These are phyloP conservation scores for Mortierella polycephala DNA, from an alignment of 371 early-diverging fungal species.

Conservation along the genomic window DNA sequence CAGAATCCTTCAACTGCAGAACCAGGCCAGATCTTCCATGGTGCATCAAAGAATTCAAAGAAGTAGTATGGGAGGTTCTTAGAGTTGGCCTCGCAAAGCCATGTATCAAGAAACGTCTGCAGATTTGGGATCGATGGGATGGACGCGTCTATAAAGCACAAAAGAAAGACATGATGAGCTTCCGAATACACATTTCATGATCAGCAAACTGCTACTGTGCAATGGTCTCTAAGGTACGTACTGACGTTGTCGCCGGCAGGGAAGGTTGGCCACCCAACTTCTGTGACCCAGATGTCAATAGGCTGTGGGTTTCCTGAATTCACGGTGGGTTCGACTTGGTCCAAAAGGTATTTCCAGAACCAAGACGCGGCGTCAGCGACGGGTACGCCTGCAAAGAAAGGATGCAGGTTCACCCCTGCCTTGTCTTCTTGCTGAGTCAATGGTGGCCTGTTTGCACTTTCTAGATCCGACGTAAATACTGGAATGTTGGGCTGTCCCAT, in stretches of 20 bases:
- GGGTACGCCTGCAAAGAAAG: conserved; percentile 71
- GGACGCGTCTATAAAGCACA: conserved; percentile 9
- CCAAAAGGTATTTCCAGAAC: conserved; percentile 63
- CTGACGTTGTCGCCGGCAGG: conserved; percentile 53
- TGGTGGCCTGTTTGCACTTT: conserved; percentile 54
- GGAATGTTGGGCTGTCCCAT: conserved; percentile 59
- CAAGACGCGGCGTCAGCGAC: conserved; percentile 62
- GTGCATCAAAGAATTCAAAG: conserved; percentile 77
- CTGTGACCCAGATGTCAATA: conserved; percentile 64
- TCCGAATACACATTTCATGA: too few relatives aligned
- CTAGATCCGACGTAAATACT: conserved; percentile 70
- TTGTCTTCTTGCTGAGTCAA: conserved; percentile 67
- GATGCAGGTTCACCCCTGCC: conserved; percentile 71
- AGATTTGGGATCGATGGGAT: conserved; percentile 64
- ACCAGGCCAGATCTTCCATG: conserved; percentile 72
- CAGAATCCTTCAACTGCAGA: conserved; percentile 70
- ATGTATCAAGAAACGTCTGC: conserved; percentile 61
- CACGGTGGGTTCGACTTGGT: conserved; percentile 19
- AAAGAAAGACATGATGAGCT: neutral
- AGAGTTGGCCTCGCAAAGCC: conserved; percentile 67
- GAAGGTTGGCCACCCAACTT: conserved; percentile 74
- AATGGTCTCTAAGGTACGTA: conserved; percentile 5
- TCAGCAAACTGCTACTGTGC: too few relatives aligned
- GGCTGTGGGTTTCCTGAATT: conserved; percentile 5
- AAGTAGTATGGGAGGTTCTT: conserved; percentile 67